Base-by-base conservation (phyloP, 2,329 filamentous ascomycete species). In the Nothophoma quercina region DNA sequence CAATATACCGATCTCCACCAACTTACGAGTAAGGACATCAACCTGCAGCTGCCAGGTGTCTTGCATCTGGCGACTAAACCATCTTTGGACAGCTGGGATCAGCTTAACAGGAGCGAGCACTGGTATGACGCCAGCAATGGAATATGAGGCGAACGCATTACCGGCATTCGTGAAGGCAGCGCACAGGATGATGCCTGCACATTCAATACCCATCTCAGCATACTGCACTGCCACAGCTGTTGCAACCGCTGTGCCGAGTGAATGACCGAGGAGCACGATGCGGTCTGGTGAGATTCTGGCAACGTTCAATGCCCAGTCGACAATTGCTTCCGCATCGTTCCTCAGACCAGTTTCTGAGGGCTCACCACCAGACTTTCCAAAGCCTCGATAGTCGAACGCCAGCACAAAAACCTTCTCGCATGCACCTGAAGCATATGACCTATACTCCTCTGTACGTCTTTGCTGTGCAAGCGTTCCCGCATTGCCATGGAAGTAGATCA, bases 371-470 rank as follows among this genome's bases (percentile, higher is more conserved):
- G 90, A 96, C 38, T 85, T 83, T 1, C 93, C 93, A 63, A 91
- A 98, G 1, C 93, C 93, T 23, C 93, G 88, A 72, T 97, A 97
- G 78, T 97, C 93, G 59, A 97, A 86, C n/a, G 91, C 83, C 12
- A 97, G 79, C 19, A 97, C 84, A 67, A 71, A 74, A 48, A 93
- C 83, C 50, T 83, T 81, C 13, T 71, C 70, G 13, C 69, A 73
- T 0, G 79, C 70, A 4, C 86, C 85, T 43, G 89, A 85, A 2
- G 91, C 85, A 39, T 96, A 79, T 22, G 86, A 82, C 56, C 93
- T 90, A 70, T 96, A 96, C 52, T 87, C 88, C 35, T 87, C 82
- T 1, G 91, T 88, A 13, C 93, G 86, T 68, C 88, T 83, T 49
- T 85, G 86, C 71, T 96, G 91, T 8, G 89, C 91, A 26, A 98